Conservation (phyloP, 768 basidiomycete genomes). For the Kwoniella mangroviensis region DNA sequence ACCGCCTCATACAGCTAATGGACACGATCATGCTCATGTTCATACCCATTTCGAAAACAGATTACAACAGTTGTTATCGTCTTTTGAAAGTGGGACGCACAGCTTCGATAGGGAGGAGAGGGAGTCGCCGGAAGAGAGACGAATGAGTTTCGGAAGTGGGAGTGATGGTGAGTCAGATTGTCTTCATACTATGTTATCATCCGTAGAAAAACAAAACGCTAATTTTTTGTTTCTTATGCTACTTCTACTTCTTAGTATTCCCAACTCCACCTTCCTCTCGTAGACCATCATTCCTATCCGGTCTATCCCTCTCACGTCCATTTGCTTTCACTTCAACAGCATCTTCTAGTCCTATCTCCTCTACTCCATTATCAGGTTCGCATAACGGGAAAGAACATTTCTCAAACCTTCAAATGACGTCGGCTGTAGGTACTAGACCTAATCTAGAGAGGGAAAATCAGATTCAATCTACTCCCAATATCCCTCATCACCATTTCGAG, state of each 20-base stretch:
- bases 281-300: constrained; percentile 33
- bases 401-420: neutral
- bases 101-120: constrained; percentile 27
- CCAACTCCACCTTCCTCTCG: constrained; percentile 27
- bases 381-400: neutral
- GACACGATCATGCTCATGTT: neutral
- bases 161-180: constrained; percentile 23
- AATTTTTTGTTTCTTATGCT: neutral
- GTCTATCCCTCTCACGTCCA: constrained; percentile 21
- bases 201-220: too few relatives aligned
- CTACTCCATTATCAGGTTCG: constrained; percentile 7
- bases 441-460: constrained; percentile 3
- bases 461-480: constrained; percentile 7
- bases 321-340: constrained; percentile 20
- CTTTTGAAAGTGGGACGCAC: constrained; percentile 32
- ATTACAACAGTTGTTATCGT: constrained; percentile 21
- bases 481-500: constrained; percentile 5
- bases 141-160: constrained; percentile 24
- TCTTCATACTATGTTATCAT: neutral
- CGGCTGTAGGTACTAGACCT: neutral
- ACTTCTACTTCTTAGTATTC: constrained; percentile 6
- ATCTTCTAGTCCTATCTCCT: constrained; percentile 3
- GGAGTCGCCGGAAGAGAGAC: constrained; percentile 20
- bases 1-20: constrained; percentile 17
- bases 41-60: constrained; percentile 7